A percentile compares a stretch with the other conserved stretches of the same genome.
phyloP scores from a whole-genome alignment of 768 basidiomycete genomes.

The Jaapia argillacea region DNA sequence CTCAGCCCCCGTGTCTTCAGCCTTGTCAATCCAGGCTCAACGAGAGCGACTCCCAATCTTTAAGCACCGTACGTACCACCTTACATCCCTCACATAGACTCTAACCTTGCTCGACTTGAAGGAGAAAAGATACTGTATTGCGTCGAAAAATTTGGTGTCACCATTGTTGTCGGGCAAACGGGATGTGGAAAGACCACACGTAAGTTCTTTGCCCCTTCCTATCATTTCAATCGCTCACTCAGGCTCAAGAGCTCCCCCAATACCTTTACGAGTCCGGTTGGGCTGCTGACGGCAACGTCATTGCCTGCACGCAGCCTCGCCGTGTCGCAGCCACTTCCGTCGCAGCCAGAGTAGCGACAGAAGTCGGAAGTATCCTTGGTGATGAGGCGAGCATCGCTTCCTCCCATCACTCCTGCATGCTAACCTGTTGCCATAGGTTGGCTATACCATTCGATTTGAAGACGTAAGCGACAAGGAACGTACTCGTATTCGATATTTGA shows the following conservation, averaged over 20 bases:
- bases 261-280: constrained; percentile 92
- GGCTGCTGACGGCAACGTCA: constrained; percentile 72
- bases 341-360: constrained; percentile 82
- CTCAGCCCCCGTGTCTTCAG: constrained; percentile 45
- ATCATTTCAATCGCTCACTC: too few species aligned
- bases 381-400: constrained; percentile 55
- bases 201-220: constrained; percentile 31
- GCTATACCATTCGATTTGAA: constrained; percentile 96
- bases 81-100: background rate
- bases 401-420: background rate
- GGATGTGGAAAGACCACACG: constrained; percentile 98
- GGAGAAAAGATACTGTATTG: constrained; percentile 75
- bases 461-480: constrained; percentile 77
- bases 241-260: constrained; percentile 79
- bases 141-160: constrained; percentile 74
- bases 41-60: constrained; percentile 82
- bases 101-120: constrained; percentile 17
- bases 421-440: constrained; percentile 49
- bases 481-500: constrained; percentile 92
- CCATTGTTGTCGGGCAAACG: constrained; percentile 89
- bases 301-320: constrained; percentile 89
- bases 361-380: constrained; percentile 81
- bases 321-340: constrained; percentile 95
- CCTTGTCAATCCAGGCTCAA: constrained; percentile 61
- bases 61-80: constrained; percentile 60